phyloP scores from a whole-genome alignment of 305 asterid species.

The Fraxinus latifolia region DNA sequence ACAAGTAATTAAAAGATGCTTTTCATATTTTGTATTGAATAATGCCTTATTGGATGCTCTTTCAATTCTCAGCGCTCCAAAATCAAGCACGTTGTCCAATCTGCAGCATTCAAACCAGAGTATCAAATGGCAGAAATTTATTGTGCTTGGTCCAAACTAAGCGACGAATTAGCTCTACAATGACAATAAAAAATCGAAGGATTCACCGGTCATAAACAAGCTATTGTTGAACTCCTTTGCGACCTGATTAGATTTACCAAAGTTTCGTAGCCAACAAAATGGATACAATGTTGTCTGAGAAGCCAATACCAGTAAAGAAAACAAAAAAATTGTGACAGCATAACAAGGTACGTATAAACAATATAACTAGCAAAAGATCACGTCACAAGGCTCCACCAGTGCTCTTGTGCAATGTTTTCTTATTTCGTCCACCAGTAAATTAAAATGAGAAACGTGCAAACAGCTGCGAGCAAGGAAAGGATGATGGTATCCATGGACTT shows the following conservation, averaged over 20 bases:
- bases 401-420: constrained; percentile 8
- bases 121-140: not conserved
- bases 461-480: constrained; percentile 88
- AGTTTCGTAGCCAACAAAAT: not conserved
- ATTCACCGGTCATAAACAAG: not conserved
- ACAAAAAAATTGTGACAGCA: constrained; percentile 24
- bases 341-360: constrained; percentile 38
- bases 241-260: not conserved
- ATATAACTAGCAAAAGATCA: constrained; percentile 27
- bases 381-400: constrained; percentile 27
- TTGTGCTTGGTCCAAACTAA: not conserved
- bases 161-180: not conserved
- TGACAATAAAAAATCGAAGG: not conserved
- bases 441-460: constrained; percentile 74
- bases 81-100: not conserved
- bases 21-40: not conserved
- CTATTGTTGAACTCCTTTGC: not conserved
- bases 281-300: constrained; percentile 22
- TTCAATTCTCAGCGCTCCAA: not conserved
- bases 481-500: constrained; percentile 89
- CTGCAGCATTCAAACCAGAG: not conserved
- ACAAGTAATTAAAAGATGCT: not conserved
- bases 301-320: constrained; percentile 24
- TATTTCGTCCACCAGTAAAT: constrained; percentile 95
- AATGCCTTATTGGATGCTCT: not conserved